Evolutionary conservation across 164 flowering plant genomes (phyloP), one percentile per base, ranked within the genome.

Genomic region (Akebia trifoliata): DNA sequence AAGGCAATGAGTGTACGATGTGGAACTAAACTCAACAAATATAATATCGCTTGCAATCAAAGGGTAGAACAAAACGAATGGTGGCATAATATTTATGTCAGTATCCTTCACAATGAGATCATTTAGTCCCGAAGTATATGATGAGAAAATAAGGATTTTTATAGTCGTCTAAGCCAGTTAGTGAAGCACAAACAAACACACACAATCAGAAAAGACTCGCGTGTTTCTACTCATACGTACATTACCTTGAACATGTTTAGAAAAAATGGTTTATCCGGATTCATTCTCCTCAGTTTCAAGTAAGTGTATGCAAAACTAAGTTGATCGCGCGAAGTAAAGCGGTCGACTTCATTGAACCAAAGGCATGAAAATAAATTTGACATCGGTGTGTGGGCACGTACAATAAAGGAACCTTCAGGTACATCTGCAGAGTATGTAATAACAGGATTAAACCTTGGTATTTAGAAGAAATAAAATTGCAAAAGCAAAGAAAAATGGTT

Each of bases 321-420:
- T 65, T 93, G 98, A 74, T 93, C 97, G 45, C 98, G 88, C 29
- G 98, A 84, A 8, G 98, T 93, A 62, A 93, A 93, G 18, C 90
- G 86, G 65, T 90, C 85, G 61, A 93, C 96, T 75, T 93, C 96
- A 49, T 90, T 93, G 72, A 93, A 93, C 98, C 98, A 93, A 54
- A 90, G 88, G 70, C 97, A 90, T 9, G 99, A 87, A 74, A 93
- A 93, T 58, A 93, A 69, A 69, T 93, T 87, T 55, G 99, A 90
- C 90, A 85, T 90, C 20, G 96, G 90, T 52, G 97, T 81, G 65
- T 93, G 99, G 4, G 97, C 94, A 49, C 97, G 78, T 50, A 93
- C 77, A 54, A 93, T 93, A 49, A 90, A 90, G 34, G 97, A 93
- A 25, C 97, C 99, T 73, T 90, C 96, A 39, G 97, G 97, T 18